A percentile compares a stretch with the other conserved stretches of the same genome.
phyloP scores from a whole-genome alignment of 73 alveolate genomes.

The Symbiodinium natans region DNA sequence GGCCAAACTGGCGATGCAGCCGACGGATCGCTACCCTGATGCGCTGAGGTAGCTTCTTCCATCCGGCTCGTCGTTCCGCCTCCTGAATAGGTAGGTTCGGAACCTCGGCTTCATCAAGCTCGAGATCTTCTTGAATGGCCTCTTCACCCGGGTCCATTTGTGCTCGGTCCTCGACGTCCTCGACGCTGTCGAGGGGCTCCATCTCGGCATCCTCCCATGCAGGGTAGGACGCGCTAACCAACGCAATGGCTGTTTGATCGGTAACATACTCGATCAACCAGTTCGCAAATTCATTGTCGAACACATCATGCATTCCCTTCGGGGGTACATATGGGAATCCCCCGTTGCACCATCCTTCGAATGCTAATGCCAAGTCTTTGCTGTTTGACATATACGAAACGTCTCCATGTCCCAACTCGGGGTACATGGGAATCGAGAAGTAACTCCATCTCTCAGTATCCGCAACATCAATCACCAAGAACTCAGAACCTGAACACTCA shows the following conservation, averaged over 20 bases:
- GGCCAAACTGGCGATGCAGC: slow-evolving; percentile 31
- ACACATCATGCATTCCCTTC: background rate
- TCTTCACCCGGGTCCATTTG: background rate
- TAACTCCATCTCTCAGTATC: background rate
- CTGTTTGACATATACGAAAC: background rate
- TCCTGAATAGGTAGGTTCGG: slow-evolving; percentile 25
- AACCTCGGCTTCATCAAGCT: background rate
- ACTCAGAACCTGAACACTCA: background rate
- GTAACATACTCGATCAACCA: background rate
- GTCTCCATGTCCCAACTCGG: background rate
- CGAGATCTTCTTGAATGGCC: background rate
- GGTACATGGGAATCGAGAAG: background rate
- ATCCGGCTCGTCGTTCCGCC: background rate
- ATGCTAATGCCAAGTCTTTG: background rate
- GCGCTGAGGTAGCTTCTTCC: background rate
- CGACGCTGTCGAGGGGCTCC: background rate
- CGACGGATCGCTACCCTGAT: slow-evolving; percentile 13
- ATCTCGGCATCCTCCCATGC: background rate
- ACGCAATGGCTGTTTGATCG: background rate
- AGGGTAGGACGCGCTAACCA: background rate
- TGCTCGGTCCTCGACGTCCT: background rate
- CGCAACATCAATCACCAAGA: background rate
- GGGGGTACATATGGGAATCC: background rate
- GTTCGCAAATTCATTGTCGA: background rate
- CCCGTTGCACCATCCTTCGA: background rate